Base-by-base conservation (phyloP, 768 basidiomycete species). In the Asterophora parasitica region DNA sequence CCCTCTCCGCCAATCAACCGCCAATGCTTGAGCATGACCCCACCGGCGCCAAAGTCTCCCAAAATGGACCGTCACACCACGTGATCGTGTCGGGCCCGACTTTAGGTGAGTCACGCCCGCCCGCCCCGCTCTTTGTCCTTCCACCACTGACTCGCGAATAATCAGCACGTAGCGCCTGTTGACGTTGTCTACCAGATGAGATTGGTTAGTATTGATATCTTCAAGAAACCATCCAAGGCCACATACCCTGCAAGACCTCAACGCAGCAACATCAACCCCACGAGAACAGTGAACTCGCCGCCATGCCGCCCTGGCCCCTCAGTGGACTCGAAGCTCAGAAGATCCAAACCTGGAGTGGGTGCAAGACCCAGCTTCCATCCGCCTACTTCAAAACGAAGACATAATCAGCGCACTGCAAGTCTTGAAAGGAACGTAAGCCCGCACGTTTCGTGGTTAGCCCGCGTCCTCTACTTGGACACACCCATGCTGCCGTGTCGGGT, bases 91-190 rank as follows among this genome's bases (percentile, higher is more conserved):
- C 28, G 42, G 42, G 16, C 8, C 42, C 28, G 42, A 17, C 32
- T 43, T 32, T 17, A 15, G 7, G 13, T 43, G 42, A 43, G 42
- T 43, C 42, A 43, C 42, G 16, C 6, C 30, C 30, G 12, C 16
- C 23, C 30, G 4, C 16, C 3, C 23, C 16, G 15, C 31, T 43
- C 42, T 43, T 43, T 32, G 42, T 32, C 4, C 32, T 43, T 17
- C n/a, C n/a, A 43, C 42, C 31, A 33, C 42, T 43, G 19, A 43
- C 42, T n/a, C 30, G 7, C 31, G 7, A 31, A 43, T 43, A 32
- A 43, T 43, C 42, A 43, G 31, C 27, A 26, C 40, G 23, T 41
- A 39, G 8, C 9, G 30, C 30, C 30, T 39, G 40, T 35, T 13
- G 7, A 35, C 15, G 34, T 26, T 13, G 28, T 27, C 40, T 28